Evolutionary conservation across 305 asterid genomes (phyloP).

Genomic region (Solanum chacoense): DNA sequence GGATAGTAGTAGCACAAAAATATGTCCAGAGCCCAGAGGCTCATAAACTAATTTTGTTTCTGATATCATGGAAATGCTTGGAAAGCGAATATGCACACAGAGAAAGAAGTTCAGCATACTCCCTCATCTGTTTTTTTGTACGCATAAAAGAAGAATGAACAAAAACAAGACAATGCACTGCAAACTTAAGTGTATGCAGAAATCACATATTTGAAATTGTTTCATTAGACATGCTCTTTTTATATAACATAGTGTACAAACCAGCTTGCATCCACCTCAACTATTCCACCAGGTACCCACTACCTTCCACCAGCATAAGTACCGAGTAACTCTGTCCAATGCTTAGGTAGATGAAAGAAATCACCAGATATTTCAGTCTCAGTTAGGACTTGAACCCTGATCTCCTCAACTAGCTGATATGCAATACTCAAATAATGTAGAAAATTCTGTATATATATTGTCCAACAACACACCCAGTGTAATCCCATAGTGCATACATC

Average conservation of each 20-base stretch:
- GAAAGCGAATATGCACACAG: background rate
- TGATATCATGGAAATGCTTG: background rate
- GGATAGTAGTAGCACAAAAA: background rate
- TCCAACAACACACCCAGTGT: background rate
- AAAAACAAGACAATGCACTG: background rate
- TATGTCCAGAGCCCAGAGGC: background rate
- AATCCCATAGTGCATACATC: background rate
- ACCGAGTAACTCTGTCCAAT: background rate
- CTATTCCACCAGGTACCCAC: background rate
- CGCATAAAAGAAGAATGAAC: background rate
- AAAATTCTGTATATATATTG: background rate
- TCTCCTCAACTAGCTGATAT: background rate
- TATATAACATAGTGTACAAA: background rate
- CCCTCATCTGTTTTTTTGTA: background rate
- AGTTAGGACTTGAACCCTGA: background rate
- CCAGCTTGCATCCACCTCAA: background rate
- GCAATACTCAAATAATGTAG: background rate
- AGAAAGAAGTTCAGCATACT: background rate
- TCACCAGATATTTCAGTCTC: background rate
- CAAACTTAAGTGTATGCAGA: background rate
- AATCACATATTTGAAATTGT: background rate
- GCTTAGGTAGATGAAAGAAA: background rate
- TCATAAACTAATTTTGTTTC: background rate
- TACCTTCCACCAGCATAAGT: background rate
- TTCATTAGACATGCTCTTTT: background rate